These are phyloP conservation scores for Gnetum montanum DNA, from an alignment of 75 land plant species.

Conservation along the genomic window DNA sequence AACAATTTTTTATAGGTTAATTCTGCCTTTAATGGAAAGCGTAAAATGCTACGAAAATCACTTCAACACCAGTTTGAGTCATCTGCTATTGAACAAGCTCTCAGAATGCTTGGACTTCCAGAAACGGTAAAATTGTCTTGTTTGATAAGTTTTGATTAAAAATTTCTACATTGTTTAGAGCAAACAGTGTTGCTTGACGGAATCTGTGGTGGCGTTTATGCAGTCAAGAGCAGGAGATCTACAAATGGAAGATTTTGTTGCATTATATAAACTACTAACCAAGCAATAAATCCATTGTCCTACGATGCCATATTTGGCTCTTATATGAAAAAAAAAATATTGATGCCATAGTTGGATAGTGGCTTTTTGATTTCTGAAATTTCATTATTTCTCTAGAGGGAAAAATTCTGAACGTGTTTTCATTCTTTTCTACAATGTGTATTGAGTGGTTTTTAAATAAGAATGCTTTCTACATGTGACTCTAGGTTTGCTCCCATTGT, in stretches of 20 bases:
- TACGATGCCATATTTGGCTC: no score
- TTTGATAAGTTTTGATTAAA: background rate
- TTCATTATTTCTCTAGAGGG: no score
- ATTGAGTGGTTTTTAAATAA: no score
- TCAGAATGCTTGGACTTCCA: constrained; percentile 45
- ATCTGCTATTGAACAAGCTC: constrained; percentile 57
- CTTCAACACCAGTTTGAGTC: constrained; percentile 69
- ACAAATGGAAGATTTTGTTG: constrained; percentile 79
- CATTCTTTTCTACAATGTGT: no score
- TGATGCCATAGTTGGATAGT: no score
- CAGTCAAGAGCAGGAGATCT: constrained; percentile 92
- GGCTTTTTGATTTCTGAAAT: no score
- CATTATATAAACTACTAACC: constrained; percentile 46
- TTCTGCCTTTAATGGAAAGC: constrained; percentile 87
- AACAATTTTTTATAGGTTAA: constrained; percentile 86
- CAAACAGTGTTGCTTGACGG: background rate
- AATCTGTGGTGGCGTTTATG: constrained; percentile 1
- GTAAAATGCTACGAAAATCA: constrained; percentile 93
- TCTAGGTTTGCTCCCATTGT: no score
- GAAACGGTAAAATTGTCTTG: constrained; percentile 48
- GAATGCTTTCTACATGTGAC: no score
- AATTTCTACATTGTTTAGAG: background rate
- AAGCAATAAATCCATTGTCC: no score
- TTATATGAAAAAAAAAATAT: no score
- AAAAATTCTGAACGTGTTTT: no score